Conservation (phyloP, 106 monocot genomes). For the Platanthera zijinensis region DNA sequence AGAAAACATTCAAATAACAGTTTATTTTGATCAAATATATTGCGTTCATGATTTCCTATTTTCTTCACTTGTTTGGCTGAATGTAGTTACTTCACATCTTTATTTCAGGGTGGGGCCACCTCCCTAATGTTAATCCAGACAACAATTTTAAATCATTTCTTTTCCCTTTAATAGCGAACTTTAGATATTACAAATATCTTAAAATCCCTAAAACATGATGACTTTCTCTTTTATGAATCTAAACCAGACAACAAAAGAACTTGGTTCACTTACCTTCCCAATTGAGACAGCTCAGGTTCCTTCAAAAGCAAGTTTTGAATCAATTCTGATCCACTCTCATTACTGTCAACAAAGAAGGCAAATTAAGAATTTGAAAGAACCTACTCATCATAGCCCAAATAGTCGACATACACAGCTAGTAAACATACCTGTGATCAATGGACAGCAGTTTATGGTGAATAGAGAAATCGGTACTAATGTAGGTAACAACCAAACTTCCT, state of each 20-base stretch:
- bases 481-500: slow-evolving; percentile 78
- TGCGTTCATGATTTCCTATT: too few species aligned
- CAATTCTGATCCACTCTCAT: slow-evolving; percentile 10
- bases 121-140: too few species aligned
- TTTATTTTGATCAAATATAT: too few species aligned
- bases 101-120: too few species aligned
- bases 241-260: background rate
- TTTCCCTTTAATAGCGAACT: too few species aligned
- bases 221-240: too few species aligned
- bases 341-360: slow-evolving; percentile 9
- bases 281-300: slow-evolving; percentile 66
- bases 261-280: slow-evolving; percentile 46
- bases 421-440: slow-evolving; percentile 49
- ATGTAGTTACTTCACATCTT: too few species aligned
- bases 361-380: background rate
- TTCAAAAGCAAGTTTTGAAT: slow-evolving; percentile 57
- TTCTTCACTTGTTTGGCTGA: too few species aligned
- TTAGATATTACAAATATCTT: too few species aligned
- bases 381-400: background rate
- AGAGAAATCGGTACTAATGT: slow-evolving; percentile 50
- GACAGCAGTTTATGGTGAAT: slow-evolving; percentile 76
- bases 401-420: background rate
- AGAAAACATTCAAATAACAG: too few species aligned
- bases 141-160: too few species aligned
- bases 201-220: too few species aligned